Evolutionary conservation across 192 early-diverging fungal genomes (phyloP).

Genomic region (Dissophora ornata): DNA sequence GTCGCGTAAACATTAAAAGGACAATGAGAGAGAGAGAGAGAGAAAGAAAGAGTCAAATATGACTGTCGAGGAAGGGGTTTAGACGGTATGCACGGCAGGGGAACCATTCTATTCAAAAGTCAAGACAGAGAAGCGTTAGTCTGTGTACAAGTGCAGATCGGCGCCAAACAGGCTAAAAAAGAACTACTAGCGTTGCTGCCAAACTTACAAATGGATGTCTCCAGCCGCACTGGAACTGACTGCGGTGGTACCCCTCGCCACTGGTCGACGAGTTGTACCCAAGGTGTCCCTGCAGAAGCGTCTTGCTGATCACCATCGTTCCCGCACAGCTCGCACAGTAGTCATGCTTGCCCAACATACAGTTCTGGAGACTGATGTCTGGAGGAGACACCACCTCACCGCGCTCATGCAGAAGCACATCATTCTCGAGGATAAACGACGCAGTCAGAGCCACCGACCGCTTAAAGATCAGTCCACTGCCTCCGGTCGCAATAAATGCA

Average conservation of each 20-base stretch:
- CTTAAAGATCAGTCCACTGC: slow-evolving; percentile 55
- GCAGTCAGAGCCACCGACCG: slow-evolving; percentile 37
- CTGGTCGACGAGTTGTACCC: slow-evolving; percentile 66
- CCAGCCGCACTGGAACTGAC: slow-evolving; percentile 68
- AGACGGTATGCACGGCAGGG: slow-evolving; percentile 14
- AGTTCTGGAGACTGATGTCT: slow-evolving; percentile 64
- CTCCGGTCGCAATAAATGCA: slow-evolving; percentile 65
- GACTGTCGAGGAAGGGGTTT: neutral
- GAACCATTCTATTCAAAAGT: slow-evolving; percentile 10
- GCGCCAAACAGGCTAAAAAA: neutral
- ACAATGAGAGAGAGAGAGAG: no score
- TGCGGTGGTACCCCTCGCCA: slow-evolving; percentile 55
- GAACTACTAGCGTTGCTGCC: no score
- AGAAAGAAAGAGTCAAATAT: neutral
- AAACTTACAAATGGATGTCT: slow-evolving; percentile 67
- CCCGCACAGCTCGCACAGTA: slow-evolving; percentile 57
- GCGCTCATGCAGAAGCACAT: slow-evolving; percentile 10
- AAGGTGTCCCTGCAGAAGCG: slow-evolving; percentile 62
- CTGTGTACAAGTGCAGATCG: neutral
- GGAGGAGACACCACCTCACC: slow-evolving; percentile 49
- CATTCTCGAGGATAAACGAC: slow-evolving; percentile 30
- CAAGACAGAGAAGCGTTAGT: neutral
- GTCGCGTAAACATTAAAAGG: no score
- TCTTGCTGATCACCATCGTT: slow-evolving; percentile 57
- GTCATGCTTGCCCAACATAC: slow-evolving; percentile 57